Evolutionary conservation across 1,284 basidiomycete genomes (phyloP).

Genomic region (Sporisorium scitamineum): DNA sequence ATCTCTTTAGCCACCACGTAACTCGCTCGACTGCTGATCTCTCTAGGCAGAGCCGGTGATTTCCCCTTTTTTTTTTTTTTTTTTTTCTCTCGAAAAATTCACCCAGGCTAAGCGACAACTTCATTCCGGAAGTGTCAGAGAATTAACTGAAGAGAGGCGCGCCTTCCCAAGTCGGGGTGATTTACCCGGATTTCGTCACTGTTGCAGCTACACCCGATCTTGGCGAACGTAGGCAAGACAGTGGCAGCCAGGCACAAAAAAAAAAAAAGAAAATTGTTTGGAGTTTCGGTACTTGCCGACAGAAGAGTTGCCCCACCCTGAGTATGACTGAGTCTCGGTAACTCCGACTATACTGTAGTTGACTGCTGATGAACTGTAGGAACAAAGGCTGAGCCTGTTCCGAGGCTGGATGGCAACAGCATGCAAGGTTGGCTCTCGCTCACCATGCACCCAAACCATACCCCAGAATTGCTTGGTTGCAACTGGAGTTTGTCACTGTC

Average conservation of each 20-base stretch:
- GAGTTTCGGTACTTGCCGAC: background rate
- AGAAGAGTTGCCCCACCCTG: background rate
- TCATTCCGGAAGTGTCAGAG: constrained; percentile 4
- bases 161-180: constrained; percentile 3
- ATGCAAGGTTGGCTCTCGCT: background rate
- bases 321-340: background rate
- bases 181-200: constrained; percentile 26
- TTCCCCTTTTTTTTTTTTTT: background rate
- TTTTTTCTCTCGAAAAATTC: no score
- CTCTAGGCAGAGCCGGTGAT: background rate
- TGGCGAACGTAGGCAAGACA: background rate
- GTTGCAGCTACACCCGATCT: background rate
- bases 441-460: background rate
- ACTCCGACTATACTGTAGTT: background rate
- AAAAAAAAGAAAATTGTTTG: no score
- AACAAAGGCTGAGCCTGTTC: background rate
- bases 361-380: background rate
- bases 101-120: no score
- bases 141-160: constrained; percentile 5
- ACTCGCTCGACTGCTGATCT: no score
- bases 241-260: background rate
- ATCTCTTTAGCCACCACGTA: no score
- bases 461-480: background rate
- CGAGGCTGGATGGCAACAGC: background rate
- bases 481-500: background rate